Evolutionary conservation across 495 filamentous ascomycete species (phyloP).

Genomic region (Penicillium paxilli): DNA sequence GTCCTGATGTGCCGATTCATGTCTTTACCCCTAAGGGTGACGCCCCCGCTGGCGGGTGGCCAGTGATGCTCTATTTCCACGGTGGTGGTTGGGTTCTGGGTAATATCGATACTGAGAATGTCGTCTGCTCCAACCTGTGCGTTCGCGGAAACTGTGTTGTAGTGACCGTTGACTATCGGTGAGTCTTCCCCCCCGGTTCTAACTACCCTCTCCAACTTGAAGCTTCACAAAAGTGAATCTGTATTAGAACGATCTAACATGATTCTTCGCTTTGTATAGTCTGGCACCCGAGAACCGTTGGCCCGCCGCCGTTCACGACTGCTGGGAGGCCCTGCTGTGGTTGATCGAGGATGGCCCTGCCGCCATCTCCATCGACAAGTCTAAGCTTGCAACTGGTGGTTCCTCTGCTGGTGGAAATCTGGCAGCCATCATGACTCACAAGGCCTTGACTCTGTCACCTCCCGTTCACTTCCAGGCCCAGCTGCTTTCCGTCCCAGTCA

Average conservation of each 20-base stretch:
- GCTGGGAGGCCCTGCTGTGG: constrained; percentile 59
- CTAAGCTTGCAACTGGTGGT: constrained; percentile 52
- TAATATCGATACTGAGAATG: constrained; percentile 59
- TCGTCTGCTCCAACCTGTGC: constrained; percentile 57
- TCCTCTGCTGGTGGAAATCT: constrained; percentile 59
- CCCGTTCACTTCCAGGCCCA: constrained; percentile 48
- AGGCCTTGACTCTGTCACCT: constrained; percentile 42
- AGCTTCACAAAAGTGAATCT: too few relatives aligned
- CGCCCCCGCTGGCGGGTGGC: constrained; percentile 49
- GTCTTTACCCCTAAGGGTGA: constrained; percentile 49
- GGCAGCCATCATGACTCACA: constrained; percentile 55
- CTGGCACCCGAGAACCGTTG: constrained; percentile 57
- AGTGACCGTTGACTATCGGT: constrained; percentile 58
- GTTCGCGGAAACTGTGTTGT: constrained; percentile 50
- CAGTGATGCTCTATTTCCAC: constrained; percentile 57
- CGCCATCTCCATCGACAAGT: constrained; percentile 42
- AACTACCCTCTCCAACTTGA: too few relatives aligned
- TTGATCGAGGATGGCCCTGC: constrained; percentile 41
- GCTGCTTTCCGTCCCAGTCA: constrained; percentile 58
- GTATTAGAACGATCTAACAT: background rate
- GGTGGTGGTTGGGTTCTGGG: constrained; percentile 62
- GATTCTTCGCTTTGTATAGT: background rate
- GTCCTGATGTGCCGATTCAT: constrained; percentile 46
- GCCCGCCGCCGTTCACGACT: constrained; percentile 57
- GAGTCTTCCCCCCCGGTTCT: constrained; percentile 3